Conservation (phyloP, 306 rosid species). For the Trifolium fragiferum region DNA sequence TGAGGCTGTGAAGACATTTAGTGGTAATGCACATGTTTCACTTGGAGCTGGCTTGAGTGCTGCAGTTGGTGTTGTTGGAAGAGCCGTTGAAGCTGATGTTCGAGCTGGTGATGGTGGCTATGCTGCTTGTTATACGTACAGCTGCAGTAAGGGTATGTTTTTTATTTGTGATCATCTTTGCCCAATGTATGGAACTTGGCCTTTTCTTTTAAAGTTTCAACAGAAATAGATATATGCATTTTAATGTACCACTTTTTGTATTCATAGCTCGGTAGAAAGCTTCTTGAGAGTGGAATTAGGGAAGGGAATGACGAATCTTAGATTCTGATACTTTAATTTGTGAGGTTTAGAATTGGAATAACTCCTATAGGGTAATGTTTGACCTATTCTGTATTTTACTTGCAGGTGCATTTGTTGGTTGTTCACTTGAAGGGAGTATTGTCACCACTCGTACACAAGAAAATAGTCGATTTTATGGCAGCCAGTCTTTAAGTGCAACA, state of each 20-base stretch:
- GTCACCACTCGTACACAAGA: slow-evolving; percentile 70
- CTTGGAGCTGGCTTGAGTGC: slow-evolving; percentile 97
- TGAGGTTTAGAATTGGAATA: slow-evolving; percentile 37
- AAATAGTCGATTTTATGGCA: slow-evolving; percentile 82
- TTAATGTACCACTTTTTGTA: neutral
- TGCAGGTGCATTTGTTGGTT: slow-evolving; percentile 97
- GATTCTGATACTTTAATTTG: neutral
- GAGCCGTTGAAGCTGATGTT: slow-evolving; percentile 90
- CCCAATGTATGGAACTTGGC: neutral
- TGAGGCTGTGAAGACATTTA: slow-evolving; percentile 83
- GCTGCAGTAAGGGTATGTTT: slow-evolving; percentile 88
- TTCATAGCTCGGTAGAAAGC: neutral
- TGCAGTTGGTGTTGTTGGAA: slow-evolving; percentile 84
- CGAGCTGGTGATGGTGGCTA: slow-evolving; percentile 98
- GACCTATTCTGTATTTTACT: slow-evolving; percentile 9
- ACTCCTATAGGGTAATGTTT: neutral
- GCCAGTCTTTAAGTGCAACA: slow-evolving; percentile 72
- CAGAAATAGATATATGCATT: neutral
- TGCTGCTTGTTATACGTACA: slow-evolving; percentile 91
- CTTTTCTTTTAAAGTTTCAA: neutral
- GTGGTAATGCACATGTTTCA: slow-evolving; percentile 79
- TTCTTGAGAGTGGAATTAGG: slow-evolving; percentile 8
- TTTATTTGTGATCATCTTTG: slow-evolving; percentile 13
- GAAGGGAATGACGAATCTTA: slow-evolving; percentile 3
- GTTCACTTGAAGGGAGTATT: slow-evolving; percentile 89